phyloP scores from a whole-genome alignment of 2,329 filamentous ascomycete species.

The Penicillium expansum region DNA sequence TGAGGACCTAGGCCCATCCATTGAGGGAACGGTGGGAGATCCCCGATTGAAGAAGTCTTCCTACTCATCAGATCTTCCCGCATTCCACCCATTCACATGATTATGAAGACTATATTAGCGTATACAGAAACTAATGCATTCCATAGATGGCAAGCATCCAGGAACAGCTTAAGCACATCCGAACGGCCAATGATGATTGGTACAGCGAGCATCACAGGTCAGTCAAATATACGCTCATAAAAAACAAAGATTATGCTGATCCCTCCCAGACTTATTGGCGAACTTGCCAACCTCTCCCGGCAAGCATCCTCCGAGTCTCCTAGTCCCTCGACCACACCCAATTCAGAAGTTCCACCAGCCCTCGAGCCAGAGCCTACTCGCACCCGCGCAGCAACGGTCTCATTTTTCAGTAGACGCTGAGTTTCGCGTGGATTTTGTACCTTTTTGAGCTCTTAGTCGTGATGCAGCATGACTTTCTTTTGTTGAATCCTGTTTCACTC shows the following conservation, averaged over 20 bases:
- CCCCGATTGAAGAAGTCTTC: conserved; percentile 39
- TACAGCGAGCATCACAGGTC: conserved; percentile 45
- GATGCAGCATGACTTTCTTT: conserved; percentile 21
- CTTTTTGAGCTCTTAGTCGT: conserved; percentile 2
- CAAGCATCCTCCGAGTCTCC: conserved; percentile 29
- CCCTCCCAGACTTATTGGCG: conserved; percentile 36
- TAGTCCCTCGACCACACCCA: conserved; percentile 32
- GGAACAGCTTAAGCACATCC: conserved; percentile 48
- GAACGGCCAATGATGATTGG: conserved; percentile 46
- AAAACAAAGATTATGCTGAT: not conserved
- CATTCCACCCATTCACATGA: conserved; percentile 34
- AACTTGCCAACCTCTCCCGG: conserved; percentile 37
- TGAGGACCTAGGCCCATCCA: conserved; percentile 49
- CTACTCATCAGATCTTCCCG: conserved; percentile 30
- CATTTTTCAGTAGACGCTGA: conserved; percentile 10
- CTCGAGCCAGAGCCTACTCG: conserved; percentile 19
- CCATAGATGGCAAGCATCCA: conserved; percentile 48
- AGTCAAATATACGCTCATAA: conserved; percentile 10
- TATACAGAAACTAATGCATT: conserved; percentile 23
- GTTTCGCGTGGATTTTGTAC: not conserved
- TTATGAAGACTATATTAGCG: conserved; percentile 22
- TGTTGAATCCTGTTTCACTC: conserved; percentile 22
- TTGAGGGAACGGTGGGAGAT: conserved; percentile 49
- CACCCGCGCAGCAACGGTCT: conserved; percentile 13
- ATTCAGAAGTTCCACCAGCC: conserved; percentile 21